phyloP scores from a whole-genome alignment of 768 basidiomycete genomes.

The Lentinula lateritia region DNA sequence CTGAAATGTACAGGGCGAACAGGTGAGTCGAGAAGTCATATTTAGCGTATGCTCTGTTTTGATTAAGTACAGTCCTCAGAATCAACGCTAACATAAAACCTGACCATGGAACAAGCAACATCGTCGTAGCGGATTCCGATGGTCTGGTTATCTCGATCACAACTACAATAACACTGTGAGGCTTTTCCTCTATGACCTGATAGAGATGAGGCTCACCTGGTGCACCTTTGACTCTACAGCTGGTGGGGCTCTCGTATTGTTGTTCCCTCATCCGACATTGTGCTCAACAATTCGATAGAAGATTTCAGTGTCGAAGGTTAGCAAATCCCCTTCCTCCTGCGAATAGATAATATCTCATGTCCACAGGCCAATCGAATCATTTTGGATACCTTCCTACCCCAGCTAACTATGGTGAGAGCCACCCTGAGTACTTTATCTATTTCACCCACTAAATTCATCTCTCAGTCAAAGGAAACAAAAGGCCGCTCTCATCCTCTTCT shows the following conservation, averaged over 20 bases:
- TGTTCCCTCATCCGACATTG: slow-evolving; percentile 1
- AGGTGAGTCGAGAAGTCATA: not conserved
- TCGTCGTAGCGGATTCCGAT: slow-evolving; percentile 2
- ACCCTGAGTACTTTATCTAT: not conserved
- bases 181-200: not conserved
- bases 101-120: slow-evolving; percentile 2
- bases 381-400: not conserved
- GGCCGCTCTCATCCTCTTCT: not conserved
- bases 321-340: not conserved
- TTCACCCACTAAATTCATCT: not conserved
- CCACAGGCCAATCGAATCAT: not conserved
- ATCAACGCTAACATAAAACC: not conserved
- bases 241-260: slow-evolving; percentile 8
- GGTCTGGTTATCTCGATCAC: slow-evolving; percentile 6
- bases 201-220: not conserved
- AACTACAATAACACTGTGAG: slow-evolving; percentile 5
- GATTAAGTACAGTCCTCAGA: not conserved
- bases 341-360: not conserved
- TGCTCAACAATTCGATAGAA: slow-evolving; percentile 6
- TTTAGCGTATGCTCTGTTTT: not conserved
- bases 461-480: not conserved
- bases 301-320: slow-evolving; percentile 3
- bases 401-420: not conserved
- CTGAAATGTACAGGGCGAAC: not conserved
- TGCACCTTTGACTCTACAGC: not conserved